phyloP scores from a whole-genome alignment of 2,329 filamentous ascomycete genomes.

The Didymella pinodella region DNA sequence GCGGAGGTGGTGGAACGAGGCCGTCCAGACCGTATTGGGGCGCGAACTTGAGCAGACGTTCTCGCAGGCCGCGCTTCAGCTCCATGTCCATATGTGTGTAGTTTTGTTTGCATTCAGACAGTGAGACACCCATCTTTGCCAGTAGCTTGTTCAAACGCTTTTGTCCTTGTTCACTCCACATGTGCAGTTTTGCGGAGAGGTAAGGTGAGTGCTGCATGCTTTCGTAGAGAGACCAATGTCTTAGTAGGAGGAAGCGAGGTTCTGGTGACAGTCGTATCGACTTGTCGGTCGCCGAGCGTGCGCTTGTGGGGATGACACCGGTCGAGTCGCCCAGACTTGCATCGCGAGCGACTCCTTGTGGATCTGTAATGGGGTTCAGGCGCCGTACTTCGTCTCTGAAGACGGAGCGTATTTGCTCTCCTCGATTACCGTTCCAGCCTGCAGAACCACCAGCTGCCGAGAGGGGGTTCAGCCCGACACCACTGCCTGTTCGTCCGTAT shows the following conservation, averaged over 20 bases:
- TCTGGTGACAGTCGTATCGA: conserved; percentile 93
- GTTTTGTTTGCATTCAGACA: conserved; percentile 91
- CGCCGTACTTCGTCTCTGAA: conserved; percentile 93
- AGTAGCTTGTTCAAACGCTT: conserved; percentile 92
- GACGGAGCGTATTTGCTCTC: conserved; percentile 83
- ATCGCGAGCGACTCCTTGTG: conserved; percentile 65
- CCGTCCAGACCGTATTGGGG: conserved; percentile 93
- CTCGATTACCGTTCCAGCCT: conserved; percentile 83
- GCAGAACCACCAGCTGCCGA: conserved; percentile 62
- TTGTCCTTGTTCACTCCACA: conserved; percentile 89
- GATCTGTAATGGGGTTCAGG: conserved; percentile 77
- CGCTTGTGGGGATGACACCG: conserved; percentile 88
- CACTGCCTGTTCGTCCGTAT: conserved; percentile 84
- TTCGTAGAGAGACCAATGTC: conserved; percentile 97
- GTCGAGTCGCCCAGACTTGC: conserved; percentile 69
- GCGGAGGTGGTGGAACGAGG: conserved; percentile 75
- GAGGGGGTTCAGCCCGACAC: conserved; percentile 71
- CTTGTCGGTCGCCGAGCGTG: conserved; percentile 86
- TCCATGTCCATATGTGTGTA: conserved; percentile 99
- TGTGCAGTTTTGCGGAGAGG: conserved; percentile 86
- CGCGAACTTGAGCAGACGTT: conserved; percentile 88
- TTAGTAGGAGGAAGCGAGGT: conserved; percentile 87
- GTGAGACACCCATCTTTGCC: conserved; percentile 96
- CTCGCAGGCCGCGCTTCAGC: conserved; percentile 84
- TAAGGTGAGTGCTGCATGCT: conserved; percentile 98